These are phyloP conservation scores for Styphnolobium japonicum DNA, from an alignment of 306 rosid species.

Conservation along the genomic window DNA sequence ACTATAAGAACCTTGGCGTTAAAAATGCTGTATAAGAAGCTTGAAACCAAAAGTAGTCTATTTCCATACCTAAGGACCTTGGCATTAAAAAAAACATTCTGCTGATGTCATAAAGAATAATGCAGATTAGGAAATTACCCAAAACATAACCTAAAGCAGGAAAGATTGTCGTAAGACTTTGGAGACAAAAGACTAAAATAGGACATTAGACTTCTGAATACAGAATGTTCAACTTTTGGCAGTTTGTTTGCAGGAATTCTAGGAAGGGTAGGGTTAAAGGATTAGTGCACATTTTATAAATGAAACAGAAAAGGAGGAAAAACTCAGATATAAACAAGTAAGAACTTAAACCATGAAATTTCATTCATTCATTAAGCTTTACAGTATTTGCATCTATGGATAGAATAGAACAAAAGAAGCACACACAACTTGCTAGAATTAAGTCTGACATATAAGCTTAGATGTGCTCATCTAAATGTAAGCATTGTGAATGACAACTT, in stretches of 20 bases:
- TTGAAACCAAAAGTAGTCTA: neutral
- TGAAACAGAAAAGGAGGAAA: neutral
- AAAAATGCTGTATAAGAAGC: no score
- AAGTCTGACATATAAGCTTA: neutral
- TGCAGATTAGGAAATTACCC: neutral
- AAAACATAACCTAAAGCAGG: neutral
- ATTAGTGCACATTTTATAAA: neutral
- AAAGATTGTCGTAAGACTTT: neutral
- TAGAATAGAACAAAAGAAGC: constrained; percentile 4
- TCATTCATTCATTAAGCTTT: neutral
- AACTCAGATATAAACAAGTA: neutral
- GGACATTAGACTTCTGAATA: neutral
- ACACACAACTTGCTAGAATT: neutral
- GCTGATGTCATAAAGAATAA: neutral
- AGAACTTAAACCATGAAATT: neutral
- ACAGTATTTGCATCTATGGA: neutral
- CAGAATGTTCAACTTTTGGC: neutral
- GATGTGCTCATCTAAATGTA: constrained; percentile 4
- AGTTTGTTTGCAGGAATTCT: neutral
- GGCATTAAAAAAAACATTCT: neutral
- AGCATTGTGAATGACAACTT: constrained; percentile 37
- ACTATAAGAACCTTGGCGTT: no score
- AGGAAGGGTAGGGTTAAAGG: neutral
- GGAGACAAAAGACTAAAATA: neutral
- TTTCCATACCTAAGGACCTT: neutral